Evolutionary conservation across 371 early-diverging fungal species (phyloP), one percentile per base, ranked within the genome.

Genomic region (Chytridiales sp.): DNA sequence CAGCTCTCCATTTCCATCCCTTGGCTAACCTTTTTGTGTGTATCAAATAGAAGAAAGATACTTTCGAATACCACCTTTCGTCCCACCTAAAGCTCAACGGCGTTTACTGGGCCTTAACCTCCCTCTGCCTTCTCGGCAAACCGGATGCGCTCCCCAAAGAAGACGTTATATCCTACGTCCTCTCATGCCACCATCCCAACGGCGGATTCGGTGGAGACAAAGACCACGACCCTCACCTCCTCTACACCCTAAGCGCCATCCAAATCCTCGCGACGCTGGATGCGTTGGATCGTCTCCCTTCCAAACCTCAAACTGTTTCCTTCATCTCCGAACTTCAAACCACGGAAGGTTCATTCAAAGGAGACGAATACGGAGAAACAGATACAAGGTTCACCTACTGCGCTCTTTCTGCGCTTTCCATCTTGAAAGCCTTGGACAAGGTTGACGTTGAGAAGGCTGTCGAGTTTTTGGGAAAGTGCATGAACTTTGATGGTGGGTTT

Each of bases 401-500:
- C 55, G 91, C 93, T 0, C 47, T 98, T 2, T 81, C 85, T 0
- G 78, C 85, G 17, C 72, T 95, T 53, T 84, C 89, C 22, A 69
- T 98, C 24, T 67, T 98, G 22, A 73, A 73, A 1, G 69, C 83
- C n/a, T 60, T 91, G 50, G 86, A 90, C 55, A 82, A 42, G 32
- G 72, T 95, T 46, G 71, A 97, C 66, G 51, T 87, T 4, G 74
- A 80, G 26, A 85, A 80, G 42, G 85, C 92, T 3, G 83, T 92
- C 3, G 82, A 83, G 34, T 97, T 88, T 73, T 77, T 98, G 5
- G 66, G 83, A 5, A 13, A 68, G 26, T 96, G 98, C 69, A 87
- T 85, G 61, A 99, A 99, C 74, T 89, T 88, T 67, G 99, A 99
- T 79, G 99, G 99, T 36, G 99, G 98, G 1, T 96, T 94, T 71